Evolutionary conservation across 2,329 filamentous ascomycete species (phyloP).

Genomic region (Thelonectria rubi): DNA sequence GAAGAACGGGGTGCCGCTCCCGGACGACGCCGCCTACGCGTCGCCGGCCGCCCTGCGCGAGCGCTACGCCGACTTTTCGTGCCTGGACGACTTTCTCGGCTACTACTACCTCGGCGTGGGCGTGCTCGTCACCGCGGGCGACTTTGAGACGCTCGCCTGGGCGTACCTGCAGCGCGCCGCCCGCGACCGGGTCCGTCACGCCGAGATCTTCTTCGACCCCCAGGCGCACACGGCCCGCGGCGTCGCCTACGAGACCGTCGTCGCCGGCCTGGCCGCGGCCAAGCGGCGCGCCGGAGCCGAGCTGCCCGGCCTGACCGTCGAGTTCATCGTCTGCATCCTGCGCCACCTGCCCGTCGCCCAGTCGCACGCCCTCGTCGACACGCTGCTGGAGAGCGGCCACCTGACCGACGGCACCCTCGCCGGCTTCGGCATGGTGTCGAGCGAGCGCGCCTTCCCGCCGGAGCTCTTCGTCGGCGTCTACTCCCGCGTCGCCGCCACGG

Average conservation of each 20-base stretch:
- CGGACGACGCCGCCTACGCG: constrained; percentile 69
- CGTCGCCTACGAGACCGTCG: constrained; percentile 69
- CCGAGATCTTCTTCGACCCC: constrained; percentile 84
- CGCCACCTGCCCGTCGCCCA: constrained; percentile 71
- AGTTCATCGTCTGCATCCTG: constrained; percentile 77
- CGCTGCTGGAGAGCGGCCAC: constrained; percentile 50
- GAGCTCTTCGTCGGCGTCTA: constrained; percentile 72
- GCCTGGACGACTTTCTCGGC: constrained; percentile 79
- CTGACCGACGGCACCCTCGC: constrained; percentile 62
- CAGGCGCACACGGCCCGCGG: constrained; percentile 75
- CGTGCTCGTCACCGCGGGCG: constrained; percentile 69
- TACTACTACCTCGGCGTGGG: constrained; percentile 83
- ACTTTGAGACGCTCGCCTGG: constrained; percentile 78
- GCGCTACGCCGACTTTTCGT: constrained; percentile 74
- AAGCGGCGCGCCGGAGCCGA: constrained; percentile 67
- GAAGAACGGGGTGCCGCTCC: constrained; percentile 72
- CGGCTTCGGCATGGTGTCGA: constrained; percentile 75
- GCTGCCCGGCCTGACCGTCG: constrained; percentile 69
- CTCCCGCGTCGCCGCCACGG: constrained; percentile 54
- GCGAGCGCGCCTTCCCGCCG: constrained; percentile 64
- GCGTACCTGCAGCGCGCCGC: constrained; percentile 74
- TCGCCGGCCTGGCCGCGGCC: constrained; percentile 70
- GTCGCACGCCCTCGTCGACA: constrained; percentile 53
- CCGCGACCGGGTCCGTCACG: constrained; percentile 72
- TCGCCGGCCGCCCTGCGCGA: constrained; percentile 66